A percentile compares a stretch with the other conserved stretches of the same genome.
phyloP scores from a whole-genome alignment of 441 rosid species.

The Omphalea diandra region DNA sequence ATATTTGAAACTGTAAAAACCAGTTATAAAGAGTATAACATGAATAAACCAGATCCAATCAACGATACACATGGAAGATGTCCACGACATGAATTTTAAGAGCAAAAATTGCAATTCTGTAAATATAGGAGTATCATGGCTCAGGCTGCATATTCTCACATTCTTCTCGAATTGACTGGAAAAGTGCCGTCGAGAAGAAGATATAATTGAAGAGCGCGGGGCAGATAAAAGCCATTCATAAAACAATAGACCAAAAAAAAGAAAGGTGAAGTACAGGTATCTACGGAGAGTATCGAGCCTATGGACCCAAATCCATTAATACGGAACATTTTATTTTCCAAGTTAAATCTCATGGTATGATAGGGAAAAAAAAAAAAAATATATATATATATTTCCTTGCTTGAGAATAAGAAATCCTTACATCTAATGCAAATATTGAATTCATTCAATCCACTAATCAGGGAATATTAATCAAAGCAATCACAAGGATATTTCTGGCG shows the following conservation, averaged over 20 bases:
- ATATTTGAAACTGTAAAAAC: neutral
- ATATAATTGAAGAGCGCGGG: neutral
- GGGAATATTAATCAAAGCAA: neutral
- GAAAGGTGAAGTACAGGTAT: neutral
- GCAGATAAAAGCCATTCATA: neutral
- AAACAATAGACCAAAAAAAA: neutral
- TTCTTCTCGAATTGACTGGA: slow-evolving; percentile 88
- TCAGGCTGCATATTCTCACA: slow-evolving; percentile 90
- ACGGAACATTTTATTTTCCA: neutral
- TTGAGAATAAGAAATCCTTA: neutral
- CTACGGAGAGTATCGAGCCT: too few relatives aligned
- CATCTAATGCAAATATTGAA: neutral
- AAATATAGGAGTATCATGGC: slow-evolving; percentile 34
- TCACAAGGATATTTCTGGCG: neutral
- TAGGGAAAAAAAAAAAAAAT: neutral
- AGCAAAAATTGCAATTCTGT: neutral
- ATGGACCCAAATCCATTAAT: neutral
- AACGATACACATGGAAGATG: slow-evolving; percentile 1
- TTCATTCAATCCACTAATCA: neutral
- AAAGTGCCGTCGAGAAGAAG: slow-evolving; percentile 61
- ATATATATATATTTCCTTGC: too few relatives aligned
- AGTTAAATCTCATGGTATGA: neutral
- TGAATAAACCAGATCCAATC: neutral
- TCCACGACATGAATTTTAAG: neutral
- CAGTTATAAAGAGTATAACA: neutral